Percentiles rank a stretch among this genome's conserved stretches.
Conservation (phyloP, 2,329 filamentous ascomycete genomes). For the Fusarium secorum region DNA sequence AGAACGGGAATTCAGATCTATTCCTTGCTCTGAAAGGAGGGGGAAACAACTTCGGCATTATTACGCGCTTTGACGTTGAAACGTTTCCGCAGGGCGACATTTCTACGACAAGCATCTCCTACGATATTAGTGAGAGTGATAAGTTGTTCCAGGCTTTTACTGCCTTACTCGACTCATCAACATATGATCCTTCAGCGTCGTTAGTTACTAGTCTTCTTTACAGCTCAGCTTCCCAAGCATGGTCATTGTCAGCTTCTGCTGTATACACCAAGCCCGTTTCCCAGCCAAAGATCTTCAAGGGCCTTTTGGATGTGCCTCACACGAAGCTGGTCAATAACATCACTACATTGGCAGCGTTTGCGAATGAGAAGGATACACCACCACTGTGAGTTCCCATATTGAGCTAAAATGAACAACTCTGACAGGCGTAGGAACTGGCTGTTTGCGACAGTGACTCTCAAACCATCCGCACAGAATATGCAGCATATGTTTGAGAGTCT, state of each 20-base stretch:
- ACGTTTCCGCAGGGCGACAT: background rate
- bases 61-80: background rate
- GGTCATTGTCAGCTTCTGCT: background rate
- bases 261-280: background rate
- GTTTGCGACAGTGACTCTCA: background rate
- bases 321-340: background rate
- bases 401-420: accelerated
- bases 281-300: background rate
- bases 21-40: conserved; percentile 4
- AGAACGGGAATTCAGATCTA: background rate
- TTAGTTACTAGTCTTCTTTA: background rate
- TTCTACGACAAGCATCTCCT: background rate
- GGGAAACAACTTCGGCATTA: background rate
- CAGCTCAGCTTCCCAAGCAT: background rate
- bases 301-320: background rate
- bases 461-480: background rate
- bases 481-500: background rate
- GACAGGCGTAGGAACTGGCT: background rate
- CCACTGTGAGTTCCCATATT: background rate
- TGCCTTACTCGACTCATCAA: background rate
- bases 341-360: background rate
- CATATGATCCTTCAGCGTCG: background rate
- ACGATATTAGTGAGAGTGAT: background rate
- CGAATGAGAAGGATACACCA: background rate
- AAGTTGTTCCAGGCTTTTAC: background rate